These are phyloP conservation scores for Boletus bicolor DNA, from an alignment of 768 basidiomycete genomes.

Conservation along the genomic window DNA sequence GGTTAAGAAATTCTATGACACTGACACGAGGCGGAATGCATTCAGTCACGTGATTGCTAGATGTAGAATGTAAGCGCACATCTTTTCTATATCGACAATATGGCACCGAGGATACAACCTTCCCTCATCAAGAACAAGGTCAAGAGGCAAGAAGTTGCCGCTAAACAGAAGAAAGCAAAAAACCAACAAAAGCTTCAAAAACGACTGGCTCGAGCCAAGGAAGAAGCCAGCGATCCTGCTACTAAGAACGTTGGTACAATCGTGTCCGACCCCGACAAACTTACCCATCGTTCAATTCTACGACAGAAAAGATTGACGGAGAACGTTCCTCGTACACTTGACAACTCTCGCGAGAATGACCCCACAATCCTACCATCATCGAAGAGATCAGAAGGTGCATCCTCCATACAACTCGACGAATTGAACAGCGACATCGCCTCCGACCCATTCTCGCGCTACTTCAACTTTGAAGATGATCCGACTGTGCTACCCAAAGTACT, in stretches of 20 bases:
- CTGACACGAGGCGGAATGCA: neutral
- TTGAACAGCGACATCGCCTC: conserved; percentile 64
- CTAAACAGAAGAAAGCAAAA: conserved; percentile 75
- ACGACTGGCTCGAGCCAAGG: conserved; percentile 73
- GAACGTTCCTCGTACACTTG: conserved; percentile 88
- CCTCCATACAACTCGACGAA: conserved; percentile 50
- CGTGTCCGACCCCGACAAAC: neutral
- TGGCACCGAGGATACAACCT: conserved; percentile 61
- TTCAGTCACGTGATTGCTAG: conserved; percentile 16
- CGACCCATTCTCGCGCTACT: conserved; percentile 78
- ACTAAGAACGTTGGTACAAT: conserved; percentile 63
- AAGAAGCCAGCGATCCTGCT: conserved; percentile 71
- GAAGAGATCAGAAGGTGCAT: conserved; percentile 25
- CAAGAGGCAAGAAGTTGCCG: conserved; percentile 75
- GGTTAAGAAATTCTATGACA: too few species aligned
- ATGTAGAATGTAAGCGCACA: neutral
- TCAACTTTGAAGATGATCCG: conserved; percentile 63
- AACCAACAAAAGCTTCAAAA: conserved; percentile 77
- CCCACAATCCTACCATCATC: conserved; percentile 41
- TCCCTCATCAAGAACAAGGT: conserved; percentile 82
- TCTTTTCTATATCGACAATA: conserved; percentile 23
- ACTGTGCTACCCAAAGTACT: conserved; percentile 80
- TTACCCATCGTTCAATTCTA: neutral
- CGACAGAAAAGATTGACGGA: conserved; percentile 77
- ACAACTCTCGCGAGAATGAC: conserved; percentile 88